phyloP scores from a whole-genome alignment of 495 filamentous ascomycete genomes.

The Penicillium goetzii region DNA sequence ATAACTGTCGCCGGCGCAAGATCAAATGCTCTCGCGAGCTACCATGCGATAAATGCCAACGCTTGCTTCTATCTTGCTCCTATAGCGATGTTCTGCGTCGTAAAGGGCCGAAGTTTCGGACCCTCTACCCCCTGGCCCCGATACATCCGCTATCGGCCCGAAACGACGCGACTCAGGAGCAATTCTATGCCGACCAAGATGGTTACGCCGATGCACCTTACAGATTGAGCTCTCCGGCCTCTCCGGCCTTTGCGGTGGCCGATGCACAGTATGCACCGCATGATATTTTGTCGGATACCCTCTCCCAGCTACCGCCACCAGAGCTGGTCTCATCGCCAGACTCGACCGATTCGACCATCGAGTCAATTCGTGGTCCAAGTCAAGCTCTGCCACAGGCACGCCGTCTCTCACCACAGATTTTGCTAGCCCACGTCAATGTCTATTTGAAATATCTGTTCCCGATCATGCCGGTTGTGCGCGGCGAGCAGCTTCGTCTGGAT shows the following conservation, averaged over 20 bases:
- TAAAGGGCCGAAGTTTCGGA: slow-evolving; percentile 52
- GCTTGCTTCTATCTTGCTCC: slow-evolving; percentile 50
- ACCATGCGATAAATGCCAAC: slow-evolving; percentile 51
- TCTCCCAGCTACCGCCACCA: slow-evolving; percentile 35
- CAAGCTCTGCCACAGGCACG: slow-evolving; percentile 26
- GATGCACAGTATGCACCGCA: slow-evolving; percentile 33
- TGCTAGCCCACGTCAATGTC: slow-evolving; percentile 50
- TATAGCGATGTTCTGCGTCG: slow-evolving; percentile 50
- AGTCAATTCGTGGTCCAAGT: slow-evolving; percentile 27
- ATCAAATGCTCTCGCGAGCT: slow-evolving; percentile 50
- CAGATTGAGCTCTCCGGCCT: slow-evolving; percentile 35
- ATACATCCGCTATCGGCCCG: slow-evolving; percentile 42
- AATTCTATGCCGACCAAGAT: slow-evolving; percentile 28
- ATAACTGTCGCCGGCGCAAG: slow-evolving; percentile 51
- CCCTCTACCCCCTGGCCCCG: slow-evolving; percentile 48
- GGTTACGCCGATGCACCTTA: slow-evolving; percentile 25
- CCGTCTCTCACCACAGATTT: slow-evolving; percentile 40
- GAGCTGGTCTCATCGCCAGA: slow-evolving; percentile 50
- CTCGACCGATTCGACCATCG: slow-evolving; percentile 40
- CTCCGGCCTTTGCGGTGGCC: slow-evolving; percentile 32
- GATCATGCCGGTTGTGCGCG: slow-evolving; percentile 79
- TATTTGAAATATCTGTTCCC: slow-evolving; percentile 70
- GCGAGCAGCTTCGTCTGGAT: slow-evolving; percentile 67
- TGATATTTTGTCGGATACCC: slow-evolving; percentile 34
- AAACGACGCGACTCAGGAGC: slow-evolving; percentile 21